Evolutionary conservation across 1,284 basidiomycete species (phyloP).

Genomic region (Tremellales sp.): DNA sequence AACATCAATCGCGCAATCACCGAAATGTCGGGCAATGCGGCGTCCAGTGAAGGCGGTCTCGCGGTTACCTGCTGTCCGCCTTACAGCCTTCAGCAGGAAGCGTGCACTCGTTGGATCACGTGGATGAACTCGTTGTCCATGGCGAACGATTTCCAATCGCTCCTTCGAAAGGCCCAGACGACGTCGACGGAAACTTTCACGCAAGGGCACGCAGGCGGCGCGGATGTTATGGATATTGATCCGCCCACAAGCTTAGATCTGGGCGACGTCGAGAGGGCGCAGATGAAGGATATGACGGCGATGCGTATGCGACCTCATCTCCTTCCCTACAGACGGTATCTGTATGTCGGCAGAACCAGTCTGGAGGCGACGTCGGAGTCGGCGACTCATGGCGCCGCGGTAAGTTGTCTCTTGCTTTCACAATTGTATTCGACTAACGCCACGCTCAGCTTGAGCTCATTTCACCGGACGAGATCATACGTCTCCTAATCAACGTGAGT

Average conservation of each 20-base stretch:
- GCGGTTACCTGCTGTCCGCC: conserved; percentile 29
- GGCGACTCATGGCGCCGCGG: too few species aligned
- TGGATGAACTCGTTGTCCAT: conserved; percentile 22
- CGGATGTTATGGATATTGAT: background rate
- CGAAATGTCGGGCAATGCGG: conserved; percentile 15
- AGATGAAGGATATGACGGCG: conserved; percentile 23
- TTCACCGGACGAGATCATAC: conserved; percentile 27
- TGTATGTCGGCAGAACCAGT: conserved; percentile 33
- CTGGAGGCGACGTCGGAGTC: too few species aligned
- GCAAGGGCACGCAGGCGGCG: background rate
- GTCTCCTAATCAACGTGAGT: conserved; percentile 23
- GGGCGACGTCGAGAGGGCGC: conserved; percentile 19
- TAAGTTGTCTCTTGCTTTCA: too few species aligned
- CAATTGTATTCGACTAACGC: too few species aligned
- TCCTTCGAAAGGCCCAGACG: conserved; percentile 21
- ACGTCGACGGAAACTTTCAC: conserved; percentile 5
- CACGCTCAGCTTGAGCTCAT: conserved; percentile 28
- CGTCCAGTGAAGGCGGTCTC: conserved; percentile 22
- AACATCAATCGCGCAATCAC: conserved; percentile 25
- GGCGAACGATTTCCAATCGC: conserved; percentile 12
- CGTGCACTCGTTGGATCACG: conserved; percentile 22
- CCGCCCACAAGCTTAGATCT: conserved; percentile 6
- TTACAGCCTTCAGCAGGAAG: conserved; percentile 8
- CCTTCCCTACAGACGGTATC: conserved; percentile 29
- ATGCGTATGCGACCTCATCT: conserved; percentile 31